Conservation (phyloP, 176 grass and related monocot genomes). For the Bolboschoenus planiculmis region DNA sequence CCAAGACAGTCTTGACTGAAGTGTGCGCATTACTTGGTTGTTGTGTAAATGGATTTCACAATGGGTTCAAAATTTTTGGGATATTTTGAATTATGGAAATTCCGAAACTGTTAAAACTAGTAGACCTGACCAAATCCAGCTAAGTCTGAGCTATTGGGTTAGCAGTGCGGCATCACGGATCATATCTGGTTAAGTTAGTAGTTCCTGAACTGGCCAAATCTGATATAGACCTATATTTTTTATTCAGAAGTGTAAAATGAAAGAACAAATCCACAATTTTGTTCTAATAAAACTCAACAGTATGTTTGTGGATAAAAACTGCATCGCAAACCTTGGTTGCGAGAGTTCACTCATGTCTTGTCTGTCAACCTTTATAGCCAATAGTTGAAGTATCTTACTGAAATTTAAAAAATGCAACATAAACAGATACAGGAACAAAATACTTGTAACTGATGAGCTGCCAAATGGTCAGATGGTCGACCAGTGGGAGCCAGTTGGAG, state of each 20-base stretch:
- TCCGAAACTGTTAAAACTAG: not conserved
- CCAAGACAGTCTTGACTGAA: not conserved
- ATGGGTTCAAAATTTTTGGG: not conserved
- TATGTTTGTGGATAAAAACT: not conserved
- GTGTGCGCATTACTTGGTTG: slow-evolving; percentile 1
- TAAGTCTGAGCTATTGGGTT: not conserved
- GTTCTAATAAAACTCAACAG: not conserved
- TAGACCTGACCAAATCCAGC: not conserved
- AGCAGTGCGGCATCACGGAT: not conserved
- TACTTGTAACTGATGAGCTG: slow-evolving; percentile 96
- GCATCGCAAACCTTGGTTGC: not conserved
- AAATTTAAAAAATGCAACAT: slow-evolving; percentile 26
- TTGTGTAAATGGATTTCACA: slow-evolving; percentile 11
- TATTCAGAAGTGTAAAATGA: slow-evolving; percentile 1
- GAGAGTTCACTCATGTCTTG: not conserved
- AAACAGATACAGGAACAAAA: slow-evolving; percentile 79
- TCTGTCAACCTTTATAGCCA: not conserved
- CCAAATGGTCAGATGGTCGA: slow-evolving; percentile 99
- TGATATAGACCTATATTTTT: not conserved
- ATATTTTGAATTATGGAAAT: not conserved
- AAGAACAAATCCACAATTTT: not conserved
- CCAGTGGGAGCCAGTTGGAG: slow-evolving; percentile 71
- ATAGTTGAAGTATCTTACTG: not conserved
- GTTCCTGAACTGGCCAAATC: not conserved
- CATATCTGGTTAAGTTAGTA: not conserved